Evolutionary conservation across 306 rosid species (phyloP).

Genomic region (Castanea crenata): DNA sequence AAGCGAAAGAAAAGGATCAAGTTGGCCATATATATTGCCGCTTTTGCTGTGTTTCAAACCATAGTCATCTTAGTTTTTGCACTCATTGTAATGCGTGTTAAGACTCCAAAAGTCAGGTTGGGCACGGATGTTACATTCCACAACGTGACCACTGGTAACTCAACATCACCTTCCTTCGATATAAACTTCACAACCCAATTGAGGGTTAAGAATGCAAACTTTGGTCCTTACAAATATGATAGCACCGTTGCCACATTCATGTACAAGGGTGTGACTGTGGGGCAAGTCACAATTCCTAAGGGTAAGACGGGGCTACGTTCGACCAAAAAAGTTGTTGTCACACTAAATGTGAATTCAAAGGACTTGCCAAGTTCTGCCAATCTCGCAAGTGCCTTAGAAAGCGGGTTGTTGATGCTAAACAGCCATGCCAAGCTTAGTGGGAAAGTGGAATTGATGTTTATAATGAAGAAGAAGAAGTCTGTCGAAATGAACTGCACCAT

Average conservation of each 20-base stretch:
- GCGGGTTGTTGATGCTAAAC: constrained; percentile 14
- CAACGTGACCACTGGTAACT: neutral
- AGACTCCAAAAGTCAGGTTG: constrained; percentile 15
- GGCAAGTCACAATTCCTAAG: constrained; percentile 1
- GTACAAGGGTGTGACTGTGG: neutral
- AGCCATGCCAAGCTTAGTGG: constrained; percentile 26
- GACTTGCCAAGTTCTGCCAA: neutral
- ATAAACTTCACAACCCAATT: constrained; percentile 10
- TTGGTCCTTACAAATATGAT: constrained; percentile 19
- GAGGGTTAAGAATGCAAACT: constrained; percentile 14
- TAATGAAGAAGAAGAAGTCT: constrained; percentile 27
- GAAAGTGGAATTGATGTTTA: constrained; percentile 16
- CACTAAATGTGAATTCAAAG: constrained; percentile 11
- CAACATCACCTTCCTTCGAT: neutral
- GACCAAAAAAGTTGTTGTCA: constrained; percentile 26
- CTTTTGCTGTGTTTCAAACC: constrained; percentile 23
- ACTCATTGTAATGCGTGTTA: constrained; percentile 13
- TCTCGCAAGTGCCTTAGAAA: constrained; percentile 20
- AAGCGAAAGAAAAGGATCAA: constrained; percentile 19
- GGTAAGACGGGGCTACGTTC: constrained; percentile 6
- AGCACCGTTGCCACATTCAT: neutral
- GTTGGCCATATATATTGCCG: neutral
- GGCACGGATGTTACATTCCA: neutral
- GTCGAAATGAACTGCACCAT: constrained; percentile 27
- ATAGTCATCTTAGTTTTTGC: constrained; percentile 10